Evolutionary conservation across 1,139 yeast species (phyloP).

Genomic region (Yamadazyma pseudoaaseri): DNA sequence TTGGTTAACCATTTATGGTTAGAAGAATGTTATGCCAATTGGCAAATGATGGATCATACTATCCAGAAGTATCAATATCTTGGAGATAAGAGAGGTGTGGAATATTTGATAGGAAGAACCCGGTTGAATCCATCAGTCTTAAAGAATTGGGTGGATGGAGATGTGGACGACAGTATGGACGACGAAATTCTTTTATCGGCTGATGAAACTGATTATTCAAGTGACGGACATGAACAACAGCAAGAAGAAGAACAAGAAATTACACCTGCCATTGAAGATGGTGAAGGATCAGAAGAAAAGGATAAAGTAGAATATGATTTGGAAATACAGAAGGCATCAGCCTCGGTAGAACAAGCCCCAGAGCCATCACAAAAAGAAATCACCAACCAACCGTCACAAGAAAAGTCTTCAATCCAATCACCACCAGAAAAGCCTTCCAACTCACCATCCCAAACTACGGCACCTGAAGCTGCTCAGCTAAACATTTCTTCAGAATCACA

Average conservation of each 20-base stretch:
- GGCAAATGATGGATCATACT: constrained; percentile 51
- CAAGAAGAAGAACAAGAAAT: constrained; percentile 1
- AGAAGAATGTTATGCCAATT: constrained; percentile 71
- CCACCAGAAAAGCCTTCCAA: neutral
- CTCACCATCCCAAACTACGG: neutral
- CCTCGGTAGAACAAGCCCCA: constrained; percentile 1
- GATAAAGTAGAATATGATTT: constrained; percentile 6
- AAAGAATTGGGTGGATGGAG: constrained; percentile 36
- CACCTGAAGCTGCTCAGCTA: neutral
- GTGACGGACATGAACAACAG: constrained; percentile 10
- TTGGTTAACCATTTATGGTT: constrained; percentile 84
- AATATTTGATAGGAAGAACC: constrained; percentile 52
- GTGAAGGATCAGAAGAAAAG: constrained; percentile 8
- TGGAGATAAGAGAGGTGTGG: constrained; percentile 38
- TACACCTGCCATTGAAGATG: constrained; percentile 8
- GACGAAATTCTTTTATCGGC: constrained; percentile 20
- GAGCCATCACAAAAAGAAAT: neutral
- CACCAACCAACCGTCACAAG: neutral
- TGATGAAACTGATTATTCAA: constrained; percentile 12
- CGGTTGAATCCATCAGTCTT: constrained; percentile 41
- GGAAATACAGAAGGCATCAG: neutral
- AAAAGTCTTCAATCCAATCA: constrained; percentile 3
- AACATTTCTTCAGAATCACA: too few species aligned
- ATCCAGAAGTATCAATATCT: constrained; percentile 40
- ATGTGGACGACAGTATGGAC: constrained; percentile 37